Evolutionary conservation across 2,329 filamentous ascomycete genomes (phyloP), one percentile per base, ranked within the genome.

Genomic region (Fulvia fulva): DNA sequence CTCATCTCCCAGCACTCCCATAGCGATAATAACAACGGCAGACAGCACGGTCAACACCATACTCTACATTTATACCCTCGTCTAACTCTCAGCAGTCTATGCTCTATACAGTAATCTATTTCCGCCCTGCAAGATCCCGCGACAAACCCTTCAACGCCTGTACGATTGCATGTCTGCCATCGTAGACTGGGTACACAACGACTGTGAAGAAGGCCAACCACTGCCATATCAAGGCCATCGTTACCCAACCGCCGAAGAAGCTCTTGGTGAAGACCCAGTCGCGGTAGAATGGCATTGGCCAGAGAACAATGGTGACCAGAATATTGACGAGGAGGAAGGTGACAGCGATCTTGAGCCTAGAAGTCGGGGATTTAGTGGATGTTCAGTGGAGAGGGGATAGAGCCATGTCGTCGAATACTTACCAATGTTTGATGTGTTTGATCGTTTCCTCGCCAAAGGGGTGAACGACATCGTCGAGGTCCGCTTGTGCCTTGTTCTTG

Each of bases 231-330:
- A 80, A 77, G 0, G 77, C 73, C 3, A 80, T 74, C 0, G 72
- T 69, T 0, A 74, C 71, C 78, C 78, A 81, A 0, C 77, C 75
- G 1, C 70, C 68, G 63, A 80, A 80, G 59, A 81, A 80, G 0
- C 70, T 64, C 62, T 74, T 74, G 0, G 73, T 78, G 59, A 81
- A 81, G 41, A 81, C 74, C 54, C 76, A 81, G 63, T 77, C 69
- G 2, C 78, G 73, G 61, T 81, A 81, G 5, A 81, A 70, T 22
- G 79, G 78, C 68, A 82, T 70, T 0, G 78, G 79, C 80, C 78
- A 81, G 0, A 74, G 62, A 11, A 82, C 63, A 25, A 80, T 75
- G 0, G 79, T 81, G 9, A 78, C 67, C 7, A 80, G 63, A 1
- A 81, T 73, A 50, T 79, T 73, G 32, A 75, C 67, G 1, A 77